Conservation (phyloP, 2,329 filamentous ascomycete genomes). For the Colletotrichum sp. region DNA sequence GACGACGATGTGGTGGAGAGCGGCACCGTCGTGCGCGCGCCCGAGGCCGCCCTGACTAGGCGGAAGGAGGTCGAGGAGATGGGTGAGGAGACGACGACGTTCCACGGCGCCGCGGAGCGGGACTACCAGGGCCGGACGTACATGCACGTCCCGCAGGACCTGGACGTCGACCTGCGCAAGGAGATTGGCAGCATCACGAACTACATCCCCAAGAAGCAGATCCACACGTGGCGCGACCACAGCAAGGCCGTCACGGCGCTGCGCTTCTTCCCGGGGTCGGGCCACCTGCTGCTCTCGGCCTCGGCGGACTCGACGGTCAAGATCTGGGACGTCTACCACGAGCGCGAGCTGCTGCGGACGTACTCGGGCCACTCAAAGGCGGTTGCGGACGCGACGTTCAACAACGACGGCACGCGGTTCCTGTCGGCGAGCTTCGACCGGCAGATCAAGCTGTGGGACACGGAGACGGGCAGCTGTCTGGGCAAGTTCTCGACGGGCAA, state of each 20-base stretch:
- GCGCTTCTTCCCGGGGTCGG: conserved; percentile 86
- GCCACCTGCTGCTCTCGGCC: conserved; percentile 88
- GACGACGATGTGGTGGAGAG: conserved; percentile 71
- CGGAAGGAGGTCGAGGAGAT: conserved; percentile 63
- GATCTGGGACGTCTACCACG: conserved; percentile 93
- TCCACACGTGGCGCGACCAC: conserved; percentile 88
- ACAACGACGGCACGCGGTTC: conserved; percentile 81
- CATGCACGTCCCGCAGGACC: conserved; percentile 94
- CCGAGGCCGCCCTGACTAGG: conserved; percentile 56
- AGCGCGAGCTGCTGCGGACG: conserved; percentile 86
- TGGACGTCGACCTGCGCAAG: conserved; percentile 85
- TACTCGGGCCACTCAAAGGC: conserved; percentile 91
- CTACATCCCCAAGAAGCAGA: conserved; percentile 91
- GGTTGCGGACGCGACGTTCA: conserved; percentile 89
- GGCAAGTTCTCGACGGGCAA: conserved; percentile 91
- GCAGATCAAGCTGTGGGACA: conserved; percentile 98
- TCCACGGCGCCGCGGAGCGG: conserved; percentile 81
- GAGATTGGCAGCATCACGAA: conserved; percentile 83
- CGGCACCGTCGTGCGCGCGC: conserved; percentile 64
- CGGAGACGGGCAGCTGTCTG: conserved; percentile 88
- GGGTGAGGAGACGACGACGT: conserved; percentile 81
- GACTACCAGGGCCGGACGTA: conserved; percentile 97
- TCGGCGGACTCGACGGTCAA: conserved; percentile 90
- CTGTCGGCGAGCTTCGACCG: conserved; percentile 92
- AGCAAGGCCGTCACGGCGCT: conserved; percentile 85